These are phyloP conservation scores for Tetratostichococcus sp. DNA, from an alignment of 139 green algal genomes.

Conservation along the genomic window DNA sequence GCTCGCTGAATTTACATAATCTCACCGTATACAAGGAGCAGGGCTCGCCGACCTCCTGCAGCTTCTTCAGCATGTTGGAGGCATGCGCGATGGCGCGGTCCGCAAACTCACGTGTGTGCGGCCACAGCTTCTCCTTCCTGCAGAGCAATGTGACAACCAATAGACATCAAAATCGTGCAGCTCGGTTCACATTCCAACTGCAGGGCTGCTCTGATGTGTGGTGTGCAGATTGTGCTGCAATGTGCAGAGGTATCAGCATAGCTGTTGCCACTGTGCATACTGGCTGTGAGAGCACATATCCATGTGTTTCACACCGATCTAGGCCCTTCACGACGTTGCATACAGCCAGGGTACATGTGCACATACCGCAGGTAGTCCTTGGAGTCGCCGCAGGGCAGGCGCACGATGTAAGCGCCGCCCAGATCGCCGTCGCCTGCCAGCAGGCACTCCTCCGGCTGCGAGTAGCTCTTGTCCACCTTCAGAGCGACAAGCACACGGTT, in stretches of 20 bases:
- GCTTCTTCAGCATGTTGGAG: conserved; percentile 41
- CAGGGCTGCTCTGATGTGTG: too few species aligned
- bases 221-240: too few species aligned
- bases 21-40: conserved; percentile 57
- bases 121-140: conserved; percentile 90
- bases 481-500: not conserved
- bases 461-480: conserved; percentile 68
- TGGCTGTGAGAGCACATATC: not conserved
- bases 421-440: conserved; percentile 27
- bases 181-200: too few species aligned
- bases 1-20: too few species aligned
- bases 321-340: too few species aligned
- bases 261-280: conserved; percentile 1
- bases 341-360: too few species aligned
- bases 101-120: conserved; percentile 86
- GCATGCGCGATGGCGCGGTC: conserved; percentile 72
- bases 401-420: conserved; percentile 86
- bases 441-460: conserved; percentile 71
- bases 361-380: conserved; percentile 66
- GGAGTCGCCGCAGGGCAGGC: conserved; percentile 70
- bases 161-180: too few species aligned
- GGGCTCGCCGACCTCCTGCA: conserved; percentile 47
- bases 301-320: too few species aligned
- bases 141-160: not conserved
- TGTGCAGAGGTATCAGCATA: too few species aligned